Conservation (phyloP, 2,329 filamentous ascomycete genomes). For the Drechslera avenae region DNA sequence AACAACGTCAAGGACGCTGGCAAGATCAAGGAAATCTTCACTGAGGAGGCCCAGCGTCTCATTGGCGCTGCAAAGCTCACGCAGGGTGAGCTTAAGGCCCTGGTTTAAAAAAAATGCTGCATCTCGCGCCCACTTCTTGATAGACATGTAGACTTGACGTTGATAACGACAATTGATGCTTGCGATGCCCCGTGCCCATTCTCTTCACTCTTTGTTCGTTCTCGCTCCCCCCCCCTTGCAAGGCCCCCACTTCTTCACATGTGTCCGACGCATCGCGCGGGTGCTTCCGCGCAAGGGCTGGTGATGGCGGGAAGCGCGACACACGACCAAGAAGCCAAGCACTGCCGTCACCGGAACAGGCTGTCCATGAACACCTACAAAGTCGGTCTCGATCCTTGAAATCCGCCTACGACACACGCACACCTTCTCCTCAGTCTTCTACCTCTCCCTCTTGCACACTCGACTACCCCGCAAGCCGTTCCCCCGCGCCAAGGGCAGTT, state of each 20-base stretch:
- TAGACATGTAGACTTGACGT: slow-evolving; percentile 27
- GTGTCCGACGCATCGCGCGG: slow-evolving; percentile 6
- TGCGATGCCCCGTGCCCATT: not conserved
- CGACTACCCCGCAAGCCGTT: slow-evolving; percentile 19
- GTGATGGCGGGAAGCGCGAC: slow-evolving; percentile 17
- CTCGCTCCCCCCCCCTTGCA: no score
- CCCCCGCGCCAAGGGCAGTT: slow-evolving; percentile 39
- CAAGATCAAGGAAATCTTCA: slow-evolving; percentile 86
- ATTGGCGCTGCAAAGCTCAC: slow-evolving; percentile 84
- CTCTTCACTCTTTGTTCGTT: not conserved
- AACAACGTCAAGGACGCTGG: slow-evolving; percentile 75
- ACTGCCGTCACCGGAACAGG: slow-evolving; percentile 22
- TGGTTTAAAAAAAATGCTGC: slow-evolving; percentile 45
- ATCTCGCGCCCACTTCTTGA: slow-evolving; percentile 1
- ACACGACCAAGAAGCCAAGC: slow-evolving; percentile 35
- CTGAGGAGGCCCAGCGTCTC: slow-evolving; percentile 76
- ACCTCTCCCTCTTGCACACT: slow-evolving; percentile 4
- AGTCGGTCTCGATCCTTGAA: not conserved
- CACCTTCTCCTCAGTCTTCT: not conserved
- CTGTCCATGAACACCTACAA: slow-evolving; percentile 9
- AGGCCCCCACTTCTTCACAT: not conserved
- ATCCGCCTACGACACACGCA: not conserved
- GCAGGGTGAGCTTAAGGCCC: slow-evolving; percentile 76
- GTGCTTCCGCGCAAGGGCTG: slow-evolving; percentile 16
- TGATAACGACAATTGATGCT: slow-evolving; percentile 11